Conservation (phyloP, 768 basidiomycete genomes). For the Suillus cothurnatus region DNA sequence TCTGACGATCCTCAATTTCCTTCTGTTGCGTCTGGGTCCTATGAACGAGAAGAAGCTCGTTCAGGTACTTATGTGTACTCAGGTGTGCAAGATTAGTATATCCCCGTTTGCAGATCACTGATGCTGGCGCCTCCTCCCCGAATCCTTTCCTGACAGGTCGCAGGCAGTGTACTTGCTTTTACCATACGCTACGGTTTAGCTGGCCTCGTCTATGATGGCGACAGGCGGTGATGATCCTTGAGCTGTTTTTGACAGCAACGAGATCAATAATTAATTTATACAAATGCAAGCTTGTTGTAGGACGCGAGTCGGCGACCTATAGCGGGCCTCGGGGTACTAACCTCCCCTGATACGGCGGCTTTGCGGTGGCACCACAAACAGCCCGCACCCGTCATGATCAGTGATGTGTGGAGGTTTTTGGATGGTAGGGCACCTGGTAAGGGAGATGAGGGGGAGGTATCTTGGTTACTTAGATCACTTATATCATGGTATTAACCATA, state of each 20-base stretch:
- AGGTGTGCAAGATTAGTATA: constrained; percentile 47
- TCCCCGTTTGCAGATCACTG: background rate
- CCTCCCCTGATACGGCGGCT: background rate
- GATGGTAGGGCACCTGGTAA: background rate
- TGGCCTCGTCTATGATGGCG: constrained; percentile 88
- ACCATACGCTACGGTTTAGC: constrained; percentile 88
- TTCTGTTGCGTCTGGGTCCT: constrained; percentile 79
- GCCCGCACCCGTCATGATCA: too few relatives aligned
- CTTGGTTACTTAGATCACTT: background rate
- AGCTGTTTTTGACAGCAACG: background rate
- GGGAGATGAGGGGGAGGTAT: background rate
- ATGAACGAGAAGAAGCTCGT: constrained; percentile 86
- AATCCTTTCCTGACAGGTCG: constrained; percentile 44
- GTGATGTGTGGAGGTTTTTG: background rate
- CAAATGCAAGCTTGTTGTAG: background rate
- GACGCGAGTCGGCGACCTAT: background rate
- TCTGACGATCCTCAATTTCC: constrained; percentile 86
- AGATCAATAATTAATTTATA: too few relatives aligned
- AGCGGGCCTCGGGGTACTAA: background rate
- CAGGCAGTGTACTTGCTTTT: constrained; percentile 83
- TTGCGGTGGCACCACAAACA: background rate
- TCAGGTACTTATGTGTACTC: constrained; percentile 68
- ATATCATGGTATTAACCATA: background rate
- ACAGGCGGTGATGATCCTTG: constrained; percentile 58
- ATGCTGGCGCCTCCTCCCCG: constrained; percentile 10